These are phyloP conservation scores for Gaeumannomyces tritici DNA, from an alignment of 2,329 filamentous ascomycete genomes.

Conservation along the genomic window DNA sequence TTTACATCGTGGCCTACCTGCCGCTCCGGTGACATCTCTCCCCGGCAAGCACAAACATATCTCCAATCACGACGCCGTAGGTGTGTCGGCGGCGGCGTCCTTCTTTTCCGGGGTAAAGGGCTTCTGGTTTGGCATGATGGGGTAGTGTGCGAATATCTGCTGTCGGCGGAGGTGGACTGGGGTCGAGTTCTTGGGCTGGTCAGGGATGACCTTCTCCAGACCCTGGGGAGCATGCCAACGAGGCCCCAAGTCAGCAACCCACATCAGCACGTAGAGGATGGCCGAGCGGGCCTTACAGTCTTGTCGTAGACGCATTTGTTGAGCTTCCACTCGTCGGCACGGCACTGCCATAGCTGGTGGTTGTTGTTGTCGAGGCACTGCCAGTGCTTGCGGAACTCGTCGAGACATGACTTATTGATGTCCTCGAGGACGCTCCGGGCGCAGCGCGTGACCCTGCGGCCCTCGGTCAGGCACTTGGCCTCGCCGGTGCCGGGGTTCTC, in stretches of 20 bases:
- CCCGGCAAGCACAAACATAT: neutral
- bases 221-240: conserved; percentile 41
- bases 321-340: conserved; percentile 75
- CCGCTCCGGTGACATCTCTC: neutral
- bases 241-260: neutral
- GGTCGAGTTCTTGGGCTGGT: conserved; percentile 56
- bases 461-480: conserved; percentile 91
- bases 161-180: conserved; percentile 65
- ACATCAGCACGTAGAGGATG: neutral
- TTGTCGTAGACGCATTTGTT: conserved; percentile 97
- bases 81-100: neutral
- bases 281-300: conserved; percentile 47
- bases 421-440: conserved; percentile 94
- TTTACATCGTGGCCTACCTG: no score
- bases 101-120: conserved; percentile 19
- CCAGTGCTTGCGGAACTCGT: conserved; percentile 90
- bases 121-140: conserved; percentile 15
- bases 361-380: conserved; percentile 95
- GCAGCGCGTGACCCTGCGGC: conserved; percentile 91
- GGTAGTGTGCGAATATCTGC: conserved; percentile 48
- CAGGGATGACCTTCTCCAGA: conserved; percentile 72
- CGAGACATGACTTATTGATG: conserved; percentile 88
- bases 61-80: neutral
- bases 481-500: conserved; percentile 87
- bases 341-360: conserved; percentile 94